Evolutionary conservation across 352 stramenopile genomes (phyloP), one percentile per base, ranked within the genome.

Genomic region (Labyrinthula sp.): DNA sequence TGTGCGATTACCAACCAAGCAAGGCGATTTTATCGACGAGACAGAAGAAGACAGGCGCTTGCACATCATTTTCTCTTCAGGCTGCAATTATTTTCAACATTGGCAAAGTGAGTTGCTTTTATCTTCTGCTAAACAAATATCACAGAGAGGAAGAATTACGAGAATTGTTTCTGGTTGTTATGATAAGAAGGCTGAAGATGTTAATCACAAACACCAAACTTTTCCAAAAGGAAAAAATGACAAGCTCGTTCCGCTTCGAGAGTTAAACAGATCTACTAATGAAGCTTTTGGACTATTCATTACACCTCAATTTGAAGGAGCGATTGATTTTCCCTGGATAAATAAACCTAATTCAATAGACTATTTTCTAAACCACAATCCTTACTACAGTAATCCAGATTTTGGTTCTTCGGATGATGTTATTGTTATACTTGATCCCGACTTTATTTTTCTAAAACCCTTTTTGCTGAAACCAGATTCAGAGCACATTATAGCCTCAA

Each of bases 41-140:
- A n/a, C n/a, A n/a, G n/a, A n/a, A n/a, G 43, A 52, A n/a, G 43
- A 52, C 23, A 25, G 34, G 31, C 40, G 43, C 25, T 35, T 52
- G 12, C 41, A 49, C 34, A 35, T 52, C 43, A 52, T 52, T 28
- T 52, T 52, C 35, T 52, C 43, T 1, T 35, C 18, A 5, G 43
- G 43, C 3, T 52, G 43, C 43, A 52, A 52, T 35, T 55, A 55
- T 35, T 52, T 52, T 52, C 43, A 52, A 22, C 43, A 52, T 25
- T 52, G 43, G 43, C 43, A 52, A 26, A 39, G 18, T 6, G 43
- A 52, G 43, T 24, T 52, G 7, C 4, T 52, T 15, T 28, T 52
- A 3, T 31, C 43, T 12, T 36, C 43, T 17, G 43, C 43, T 9
- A 27, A 40, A 3, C 17, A 45, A n/a, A 35, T 50, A 3, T 21